phyloP scores from a whole-genome alignment of 2,329 filamentous ascomycete species.

The Ceratocystis albifundus region DNA sequence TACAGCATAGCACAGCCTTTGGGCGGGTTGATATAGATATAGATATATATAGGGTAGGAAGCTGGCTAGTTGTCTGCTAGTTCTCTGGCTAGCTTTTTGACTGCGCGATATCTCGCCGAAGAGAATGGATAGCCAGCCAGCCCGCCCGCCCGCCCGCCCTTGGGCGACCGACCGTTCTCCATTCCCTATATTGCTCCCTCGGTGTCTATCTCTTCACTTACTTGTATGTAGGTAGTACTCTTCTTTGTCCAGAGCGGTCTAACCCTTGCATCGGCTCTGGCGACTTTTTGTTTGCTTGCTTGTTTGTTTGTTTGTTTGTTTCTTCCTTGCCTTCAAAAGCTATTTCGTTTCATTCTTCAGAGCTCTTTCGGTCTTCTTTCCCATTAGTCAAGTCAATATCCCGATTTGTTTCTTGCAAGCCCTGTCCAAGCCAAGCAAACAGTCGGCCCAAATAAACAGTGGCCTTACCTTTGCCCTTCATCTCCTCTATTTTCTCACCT shows the following conservation, averaged over 20 bases:
- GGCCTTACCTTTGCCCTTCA: slow-evolving; percentile 23
- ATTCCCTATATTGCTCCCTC: no score
- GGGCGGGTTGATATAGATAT: no score
- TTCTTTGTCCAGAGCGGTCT: no score
- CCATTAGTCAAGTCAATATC: background rate
- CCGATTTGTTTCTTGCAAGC: background rate
- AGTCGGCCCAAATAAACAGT: slow-evolving; percentile 13
- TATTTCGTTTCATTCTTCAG: background rate
- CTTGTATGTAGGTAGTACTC: no score
- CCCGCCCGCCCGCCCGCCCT: no score
- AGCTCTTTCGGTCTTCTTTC: background rate
- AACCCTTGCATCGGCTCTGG: no score
- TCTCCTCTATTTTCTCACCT: slow-evolving; percentile 24
- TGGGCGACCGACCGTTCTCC: no score
- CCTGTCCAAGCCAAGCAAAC: background rate
- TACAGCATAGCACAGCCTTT: background rate
- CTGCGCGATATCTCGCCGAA: no score
- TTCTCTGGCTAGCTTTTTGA: no score
- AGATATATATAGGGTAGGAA: background rate
- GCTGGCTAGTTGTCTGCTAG: background rate
- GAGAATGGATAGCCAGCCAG: no score
- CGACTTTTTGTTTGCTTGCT: background rate
- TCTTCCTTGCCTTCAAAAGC: background rate
- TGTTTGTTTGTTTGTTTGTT: background rate
- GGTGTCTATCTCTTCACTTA: no score